Evolutionary conservation across 2,329 filamentous ascomycete genomes (phyloP).

Genomic region (Monilinia laxa): DNA sequence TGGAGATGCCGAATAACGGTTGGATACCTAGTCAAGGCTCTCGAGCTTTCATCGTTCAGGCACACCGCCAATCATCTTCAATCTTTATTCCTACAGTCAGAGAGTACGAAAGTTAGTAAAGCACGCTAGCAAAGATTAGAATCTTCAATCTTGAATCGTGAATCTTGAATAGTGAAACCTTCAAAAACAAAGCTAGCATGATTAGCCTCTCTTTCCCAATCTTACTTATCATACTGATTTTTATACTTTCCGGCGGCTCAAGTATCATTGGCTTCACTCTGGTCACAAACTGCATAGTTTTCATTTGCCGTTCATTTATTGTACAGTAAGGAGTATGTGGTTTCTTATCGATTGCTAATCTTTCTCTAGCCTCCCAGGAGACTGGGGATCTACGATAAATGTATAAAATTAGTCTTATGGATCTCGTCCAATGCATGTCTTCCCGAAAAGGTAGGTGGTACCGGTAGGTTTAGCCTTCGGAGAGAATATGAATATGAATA

Average conservation of each 20-base stretch:
- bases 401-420: conserved; percentile 2
- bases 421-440: conserved; percentile 7
- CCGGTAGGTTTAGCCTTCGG: neutral
- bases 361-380: neutral
- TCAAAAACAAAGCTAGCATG: too few species aligned
- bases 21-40: neutral
- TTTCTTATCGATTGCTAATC: conserved; percentile 10
- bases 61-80: conserved; percentile 18
- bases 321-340: neutral
- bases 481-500: conserved; percentile 4
- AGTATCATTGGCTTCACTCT: conserved; percentile 12
- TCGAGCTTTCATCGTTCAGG: neutral
- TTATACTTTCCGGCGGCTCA: too few species aligned
- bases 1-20: neutral
- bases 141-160: too few species aligned
- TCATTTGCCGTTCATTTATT: neutral
- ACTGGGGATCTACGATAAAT: conserved; percentile 7
- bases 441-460: conserved; percentile 23
- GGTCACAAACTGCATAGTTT: too few species aligned
- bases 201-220: too few species aligned
- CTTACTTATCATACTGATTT: too few species aligned
- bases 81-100: neutral
- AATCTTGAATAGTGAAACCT: too few species aligned
- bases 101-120: too few species aligned
- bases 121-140: too few species aligned